phyloP scores from a whole-genome alignment of 768 basidiomycete species.

The Russula lepida region DNA sequence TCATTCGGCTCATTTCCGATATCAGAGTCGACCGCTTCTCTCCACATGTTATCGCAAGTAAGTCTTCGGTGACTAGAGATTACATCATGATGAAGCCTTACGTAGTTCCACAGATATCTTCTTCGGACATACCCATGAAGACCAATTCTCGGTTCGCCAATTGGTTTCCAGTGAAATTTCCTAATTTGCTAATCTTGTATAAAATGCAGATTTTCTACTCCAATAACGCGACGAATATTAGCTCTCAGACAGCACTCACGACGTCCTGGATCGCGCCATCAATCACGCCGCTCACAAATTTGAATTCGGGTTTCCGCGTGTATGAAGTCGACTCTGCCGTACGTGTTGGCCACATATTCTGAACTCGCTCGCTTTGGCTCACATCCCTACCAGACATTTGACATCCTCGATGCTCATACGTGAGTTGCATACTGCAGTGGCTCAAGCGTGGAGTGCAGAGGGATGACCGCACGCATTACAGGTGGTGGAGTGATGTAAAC shows the following conservation, averaged over 20 bases:
- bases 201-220: slow-evolving; percentile 53
- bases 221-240: slow-evolving; percentile 59
- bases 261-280: slow-evolving; percentile 60
- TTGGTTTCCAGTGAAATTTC: neutral
- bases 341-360: slow-evolving; percentile 23
- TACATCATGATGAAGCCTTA: slow-evolving; percentile 10
- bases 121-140: slow-evolving; percentile 72
- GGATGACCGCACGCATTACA: slow-evolving; percentile 23
- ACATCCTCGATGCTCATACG: slow-evolving; percentile 73
- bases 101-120: slow-evolving; percentile 46
- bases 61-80: slow-evolving; percentile 25
- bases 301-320: slow-evolving; percentile 69
- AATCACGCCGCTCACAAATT: slow-evolving; percentile 57
- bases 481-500: slow-evolving; percentile 58
- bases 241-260: slow-evolving; percentile 45
- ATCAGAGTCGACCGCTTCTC: slow-evolving; percentile 66
- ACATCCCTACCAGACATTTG: slow-evolving; percentile 49
- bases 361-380: neutral
- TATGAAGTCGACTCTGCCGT: slow-evolving; percentile 67
- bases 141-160: slow-evolving; percentile 48
- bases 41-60: slow-evolving; percentile 69
- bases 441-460: neutral
- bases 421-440: slow-evolving; percentile 29
- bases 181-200: neutral
- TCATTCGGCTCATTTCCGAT: neutral